Percentiles rank a stretch among this genome's conserved stretches.
These are phyloP conservation scores for Komagataella ulmi DNA, from an alignment of 805 yeast genomes.

Conservation along the genomic window DNA sequence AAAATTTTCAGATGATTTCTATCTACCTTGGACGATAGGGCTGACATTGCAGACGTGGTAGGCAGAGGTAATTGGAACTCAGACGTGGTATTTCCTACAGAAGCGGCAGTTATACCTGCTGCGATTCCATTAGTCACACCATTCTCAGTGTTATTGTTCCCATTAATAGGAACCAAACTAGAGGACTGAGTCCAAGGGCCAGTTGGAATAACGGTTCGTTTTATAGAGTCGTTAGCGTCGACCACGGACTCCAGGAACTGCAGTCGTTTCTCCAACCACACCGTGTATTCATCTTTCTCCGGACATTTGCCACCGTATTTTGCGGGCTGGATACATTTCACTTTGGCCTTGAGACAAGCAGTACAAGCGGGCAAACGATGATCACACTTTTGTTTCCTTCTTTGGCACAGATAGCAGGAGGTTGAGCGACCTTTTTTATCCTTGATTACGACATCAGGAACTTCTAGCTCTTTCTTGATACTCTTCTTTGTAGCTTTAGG, in stretches of 20 bases:
- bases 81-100: background rate
- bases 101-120: background rate
- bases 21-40: constrained; percentile 1
- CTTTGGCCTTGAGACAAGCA: constrained; percentile 51
- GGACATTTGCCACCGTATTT: constrained; percentile 33
- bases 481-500: background rate
- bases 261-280: constrained; percentile 40
- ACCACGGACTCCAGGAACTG: constrained; percentile 26
- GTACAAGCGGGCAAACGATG: constrained; percentile 53
- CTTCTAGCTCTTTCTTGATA: background rate
- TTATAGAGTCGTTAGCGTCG: background rate
- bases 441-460: constrained; percentile 1
- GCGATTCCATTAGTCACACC: background rate
- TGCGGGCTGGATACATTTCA: constrained; percentile 50
- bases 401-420: constrained; percentile 42
- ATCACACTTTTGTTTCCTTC: constrained; percentile 52
- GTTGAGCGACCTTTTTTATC: constrained; percentile 46
- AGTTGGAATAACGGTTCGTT: background rate
- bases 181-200: background rate
- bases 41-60: background rate
- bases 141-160: background rate
- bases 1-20: constrained; percentile 3
- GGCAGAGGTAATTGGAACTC: background rate
- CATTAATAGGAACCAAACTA: background rate
- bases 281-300: constrained; percentile 42